These are phyloP conservation scores for Primulina huaijiensis DNA, from an alignment of 257 asterid species.

Conservation along the genomic window DNA sequence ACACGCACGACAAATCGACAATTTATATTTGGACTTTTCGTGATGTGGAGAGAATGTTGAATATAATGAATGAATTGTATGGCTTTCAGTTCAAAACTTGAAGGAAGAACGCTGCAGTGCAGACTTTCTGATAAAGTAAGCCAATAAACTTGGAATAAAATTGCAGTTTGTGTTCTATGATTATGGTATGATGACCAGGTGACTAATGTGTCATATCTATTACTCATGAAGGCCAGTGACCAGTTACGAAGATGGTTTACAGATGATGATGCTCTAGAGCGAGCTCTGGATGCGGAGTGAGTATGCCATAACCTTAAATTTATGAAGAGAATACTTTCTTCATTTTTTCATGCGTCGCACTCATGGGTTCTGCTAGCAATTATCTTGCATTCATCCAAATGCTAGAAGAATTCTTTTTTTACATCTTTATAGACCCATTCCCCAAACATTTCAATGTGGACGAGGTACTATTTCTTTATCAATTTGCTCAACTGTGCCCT, in stretches of 20 bases:
- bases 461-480: background rate
- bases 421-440: background rate
- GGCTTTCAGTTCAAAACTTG: constrained; percentile 49
- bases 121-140: constrained; percentile 88
- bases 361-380: background rate
- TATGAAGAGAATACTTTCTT: background rate
- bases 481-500: constrained; percentile 13
- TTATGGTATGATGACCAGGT: background rate
- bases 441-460: too few species aligned
- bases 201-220: constrained; percentile 17
- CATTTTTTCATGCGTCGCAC: background rate
- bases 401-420: background rate
- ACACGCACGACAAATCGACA: too few species aligned
- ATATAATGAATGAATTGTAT: background rate
- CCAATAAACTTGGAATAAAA: constrained; percentile 8
- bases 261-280: constrained; percentile 86
- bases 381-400: background rate
- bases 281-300: constrained; percentile 87
- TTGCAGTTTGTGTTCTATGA: background rate
- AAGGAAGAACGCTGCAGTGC: constrained; percentile 81
- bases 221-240: constrained; percentile 60
- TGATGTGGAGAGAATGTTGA: background rate
- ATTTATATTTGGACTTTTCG: background rate
- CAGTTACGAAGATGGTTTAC: constrained; percentile 65
- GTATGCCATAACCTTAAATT: constrained; percentile 21